Base-by-base conservation (phyloP, 768 basidiomycete genomes). In the Podaxis sp. region DNA sequence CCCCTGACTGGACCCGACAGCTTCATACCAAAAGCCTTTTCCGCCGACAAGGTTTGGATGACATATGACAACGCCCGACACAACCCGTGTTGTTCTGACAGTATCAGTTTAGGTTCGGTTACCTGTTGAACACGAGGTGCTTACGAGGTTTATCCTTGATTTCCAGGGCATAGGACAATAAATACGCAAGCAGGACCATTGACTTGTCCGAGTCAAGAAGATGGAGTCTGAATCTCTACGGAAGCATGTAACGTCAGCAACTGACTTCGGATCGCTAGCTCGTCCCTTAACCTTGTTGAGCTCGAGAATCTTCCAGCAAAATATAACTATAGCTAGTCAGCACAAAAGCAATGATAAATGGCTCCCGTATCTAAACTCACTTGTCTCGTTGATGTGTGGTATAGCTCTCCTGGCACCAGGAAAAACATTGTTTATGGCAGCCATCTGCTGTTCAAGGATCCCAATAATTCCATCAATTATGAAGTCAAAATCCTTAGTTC, bases 91-190 rank as follows among this genome's bases (percentile, higher is more conserved):
- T 95, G 91, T 65, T 95, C 95, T 94, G 66, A 23, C 40, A 63
- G 13, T 10, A 40, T 2, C 37, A 37, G 46, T 44, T 64, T n/a
- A 68, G 44, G 58, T 53, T 61, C 16, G 9, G n/a, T 47, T 10
- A 57, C 10, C 6, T 27, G 55, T 25, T 21, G n/a, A 32, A 21
- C n/a, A 57, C 11, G 35, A 66, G 50, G 9, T 18, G 73, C 87
- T 70, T 69, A 96, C 94, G 86, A 62, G 94, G 90, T 74, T 93
- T 93, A 68, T 98, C 95, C 72, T 97, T 97, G 68, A 94, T 87
- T 62, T 95, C 93, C 27, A 97, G 77, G 52, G 85, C 85, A 69
- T 89, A 90, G 66, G 89, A 89, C 13, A 97, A 74, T 37, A 96
- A 80, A 71, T 91, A 88, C 0, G 83, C 89, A 27, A 93, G 75